These are phyloP conservation scores for Miscanthus sacchariflorus DNA, from an alignment of 202 grass and related monocot species.

Conservation along the genomic window DNA sequence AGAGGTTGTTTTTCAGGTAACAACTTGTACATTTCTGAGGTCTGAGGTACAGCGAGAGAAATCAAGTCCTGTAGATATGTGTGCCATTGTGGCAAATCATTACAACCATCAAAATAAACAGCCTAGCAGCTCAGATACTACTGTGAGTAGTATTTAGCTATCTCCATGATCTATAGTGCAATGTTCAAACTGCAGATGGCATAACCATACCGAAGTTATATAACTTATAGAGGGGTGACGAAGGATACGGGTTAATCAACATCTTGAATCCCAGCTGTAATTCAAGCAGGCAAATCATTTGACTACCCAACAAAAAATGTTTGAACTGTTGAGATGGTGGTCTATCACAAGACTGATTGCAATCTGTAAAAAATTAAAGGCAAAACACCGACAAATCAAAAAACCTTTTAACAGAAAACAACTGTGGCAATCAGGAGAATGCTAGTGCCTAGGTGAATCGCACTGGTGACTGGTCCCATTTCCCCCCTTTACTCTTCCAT, in stretches of 20 bases:
- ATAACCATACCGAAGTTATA: not conserved
- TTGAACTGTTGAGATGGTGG: not conserved
- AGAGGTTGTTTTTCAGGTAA: not conserved
- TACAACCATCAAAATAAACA: not conserved
- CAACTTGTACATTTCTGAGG: not conserved
- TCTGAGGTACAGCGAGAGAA: not conserved
- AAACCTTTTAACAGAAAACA: not conserved
- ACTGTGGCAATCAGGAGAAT: not conserved
- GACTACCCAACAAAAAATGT: not conserved
- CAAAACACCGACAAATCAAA: not conserved
- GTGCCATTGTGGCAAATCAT: not conserved
- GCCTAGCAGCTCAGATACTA: not conserved
- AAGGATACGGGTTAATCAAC: no score
- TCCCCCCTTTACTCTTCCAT: not conserved
- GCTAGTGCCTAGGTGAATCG: not conserved
- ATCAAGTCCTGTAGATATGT: not conserved
- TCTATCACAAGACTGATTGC: constrained; percentile 2
- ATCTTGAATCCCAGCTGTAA: no score
- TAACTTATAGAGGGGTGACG: no score
- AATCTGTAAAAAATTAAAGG: constrained; percentile 20
- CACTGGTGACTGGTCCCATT: not conserved
- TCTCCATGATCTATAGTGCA: not conserved
- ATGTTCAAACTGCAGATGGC: not conserved
- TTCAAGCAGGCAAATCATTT: not conserved
- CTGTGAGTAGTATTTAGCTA: not conserved